A percentile compares a stretch with the other conserved stretches of the same genome.
Evolutionary conservation across 768 basidiomycete species (phyloP).

Genomic region (Neoboletus brunneissimus): DNA sequence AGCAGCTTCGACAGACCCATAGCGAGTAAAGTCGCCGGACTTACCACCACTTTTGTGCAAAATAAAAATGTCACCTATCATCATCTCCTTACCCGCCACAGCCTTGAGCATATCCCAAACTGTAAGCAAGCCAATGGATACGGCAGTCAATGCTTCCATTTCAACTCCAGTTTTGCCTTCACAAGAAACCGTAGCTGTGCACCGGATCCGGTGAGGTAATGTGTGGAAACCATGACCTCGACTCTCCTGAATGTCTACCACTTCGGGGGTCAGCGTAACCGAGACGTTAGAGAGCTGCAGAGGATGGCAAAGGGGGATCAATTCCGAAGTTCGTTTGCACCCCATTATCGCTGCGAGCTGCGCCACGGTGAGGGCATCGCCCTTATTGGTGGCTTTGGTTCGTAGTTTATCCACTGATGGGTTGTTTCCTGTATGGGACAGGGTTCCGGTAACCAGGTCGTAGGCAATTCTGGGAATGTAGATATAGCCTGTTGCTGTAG

Average conservation of each 20-base stretch:
- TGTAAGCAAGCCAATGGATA: constrained; percentile 71
- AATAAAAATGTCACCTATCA: constrained; percentile 67
- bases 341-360: constrained; percentile 89
- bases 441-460: constrained; percentile 48
- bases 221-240: not conserved
- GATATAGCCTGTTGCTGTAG: constrained; percentile 76
- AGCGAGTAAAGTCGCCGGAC: constrained; percentile 61
- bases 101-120: constrained; percentile 96
- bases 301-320: constrained; percentile 89
- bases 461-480: constrained; percentile 64
- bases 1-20: not conserved
- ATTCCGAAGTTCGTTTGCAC: constrained; percentile 74
- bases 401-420: constrained; percentile 34
- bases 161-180: constrained; percentile 85
- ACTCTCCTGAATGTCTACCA: constrained; percentile 4
- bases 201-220: constrained; percentile 51
- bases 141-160: constrained; percentile 92
- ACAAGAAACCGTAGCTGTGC: constrained; percentile 67
- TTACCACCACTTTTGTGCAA: constrained; percentile 68
- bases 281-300: constrained; percentile 68
- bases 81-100: constrained; percentile 85
- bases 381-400: constrained; percentile 59
- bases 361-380: constrained; percentile 69
- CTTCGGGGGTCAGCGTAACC: constrained; percentile 56
- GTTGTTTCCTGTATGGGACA: constrained; percentile 1